Evolutionary conservation across 768 basidiomycete genomes (phyloP).

Genomic region (Suillus paluster): DNA sequence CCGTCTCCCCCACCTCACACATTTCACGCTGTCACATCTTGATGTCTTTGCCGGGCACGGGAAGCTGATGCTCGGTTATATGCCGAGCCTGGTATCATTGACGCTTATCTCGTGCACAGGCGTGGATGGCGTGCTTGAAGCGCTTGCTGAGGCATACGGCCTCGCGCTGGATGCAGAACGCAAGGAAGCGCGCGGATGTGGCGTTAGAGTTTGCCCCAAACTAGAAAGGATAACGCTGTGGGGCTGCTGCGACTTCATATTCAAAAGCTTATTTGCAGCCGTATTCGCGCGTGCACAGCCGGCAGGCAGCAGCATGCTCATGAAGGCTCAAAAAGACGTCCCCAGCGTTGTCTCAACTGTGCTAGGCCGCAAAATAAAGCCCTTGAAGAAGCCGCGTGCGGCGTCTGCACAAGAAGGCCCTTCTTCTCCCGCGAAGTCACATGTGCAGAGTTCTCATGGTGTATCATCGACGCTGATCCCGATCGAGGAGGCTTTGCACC

Average conservation of each 20-base stretch:
- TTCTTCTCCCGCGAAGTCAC: conserved; percentile 6
- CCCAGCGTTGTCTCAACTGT: conserved; percentile 23
- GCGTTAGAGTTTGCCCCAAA: conserved; percentile 53
- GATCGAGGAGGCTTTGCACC: conserved; percentile 40
- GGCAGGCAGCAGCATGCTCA: neutral
- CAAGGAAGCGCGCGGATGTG: conserved; percentile 23
- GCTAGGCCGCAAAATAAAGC: conserved; percentile 37
- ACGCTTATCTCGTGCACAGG: conserved; percentile 52
- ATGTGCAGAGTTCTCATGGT: conserved; percentile 12
- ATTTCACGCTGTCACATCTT: conserved; percentile 55
- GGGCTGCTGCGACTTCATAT: conserved; percentile 51
- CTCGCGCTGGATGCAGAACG: conserved; percentile 10
- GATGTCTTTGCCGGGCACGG: conserved; percentile 43
- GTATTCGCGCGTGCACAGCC: conserved; percentile 38
- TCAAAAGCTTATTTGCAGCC: conserved; percentile 39
- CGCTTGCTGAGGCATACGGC: conserved; percentile 44
- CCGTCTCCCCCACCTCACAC: conserved; percentile 52
- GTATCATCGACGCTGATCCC: conserved; percentile 41
- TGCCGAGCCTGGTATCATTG: conserved; percentile 52
- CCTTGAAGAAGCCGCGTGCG: conserved; percentile 38
- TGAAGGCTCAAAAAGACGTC: conserved; percentile 9
- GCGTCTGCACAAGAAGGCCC: conserved; percentile 3
- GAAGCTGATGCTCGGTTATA: conserved; percentile 53
- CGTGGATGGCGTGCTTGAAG: conserved; percentile 43
- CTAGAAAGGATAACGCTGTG: conserved; percentile 56